Conservation (phyloP, 1,284 basidiomycete genomes). For the Trichosporon sp. region DNA sequence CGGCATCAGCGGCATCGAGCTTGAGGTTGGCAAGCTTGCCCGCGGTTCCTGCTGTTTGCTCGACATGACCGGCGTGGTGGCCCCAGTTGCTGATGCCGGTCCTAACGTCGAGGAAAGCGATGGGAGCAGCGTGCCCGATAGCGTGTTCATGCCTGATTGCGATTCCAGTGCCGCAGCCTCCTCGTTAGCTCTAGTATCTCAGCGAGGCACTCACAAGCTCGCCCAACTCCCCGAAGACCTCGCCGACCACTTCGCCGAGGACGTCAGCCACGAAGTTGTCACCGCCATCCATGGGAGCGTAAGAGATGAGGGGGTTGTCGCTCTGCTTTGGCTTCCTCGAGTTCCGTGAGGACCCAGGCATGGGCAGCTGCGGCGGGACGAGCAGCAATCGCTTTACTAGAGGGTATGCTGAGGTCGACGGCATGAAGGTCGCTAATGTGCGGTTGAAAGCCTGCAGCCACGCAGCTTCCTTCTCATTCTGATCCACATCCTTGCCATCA, state of each 20-base stretch:
- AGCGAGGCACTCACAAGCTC: conserved; percentile 52
- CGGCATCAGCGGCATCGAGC: conserved; percentile 14
- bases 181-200: conserved; percentile 1
- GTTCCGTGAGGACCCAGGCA: background rate
- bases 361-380: conserved; percentile 50
- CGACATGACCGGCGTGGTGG: background rate
- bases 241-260: conserved; percentile 75
- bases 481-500: background rate
- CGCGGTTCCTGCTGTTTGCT: background rate
- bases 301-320: conserved; percentile 14
- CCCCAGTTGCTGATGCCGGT: conserved; percentile 2
- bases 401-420: conserved; percentile 64
- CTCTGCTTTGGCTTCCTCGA: background rate
- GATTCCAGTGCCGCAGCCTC: conserved; percentile 48
- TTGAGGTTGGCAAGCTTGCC: conserved; percentile 10
- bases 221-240: conserved; percentile 74
- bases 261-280: conserved; percentile 68
- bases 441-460: conserved; percentile 32
- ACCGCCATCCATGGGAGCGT: conserved; percentile 28
- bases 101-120: conserved; percentile 32
- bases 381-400: conserved; percentile 53
- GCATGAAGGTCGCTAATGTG: conserved; percentile 44
- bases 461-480: conserved; percentile 9
- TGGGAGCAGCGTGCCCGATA: conserved; percentile 46
- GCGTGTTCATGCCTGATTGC: conserved; percentile 41